These are phyloP conservation scores for Microstroma glucosiphilum DNA, from an alignment of 1,284 basidiomycete species.

Conservation along the genomic window DNA sequence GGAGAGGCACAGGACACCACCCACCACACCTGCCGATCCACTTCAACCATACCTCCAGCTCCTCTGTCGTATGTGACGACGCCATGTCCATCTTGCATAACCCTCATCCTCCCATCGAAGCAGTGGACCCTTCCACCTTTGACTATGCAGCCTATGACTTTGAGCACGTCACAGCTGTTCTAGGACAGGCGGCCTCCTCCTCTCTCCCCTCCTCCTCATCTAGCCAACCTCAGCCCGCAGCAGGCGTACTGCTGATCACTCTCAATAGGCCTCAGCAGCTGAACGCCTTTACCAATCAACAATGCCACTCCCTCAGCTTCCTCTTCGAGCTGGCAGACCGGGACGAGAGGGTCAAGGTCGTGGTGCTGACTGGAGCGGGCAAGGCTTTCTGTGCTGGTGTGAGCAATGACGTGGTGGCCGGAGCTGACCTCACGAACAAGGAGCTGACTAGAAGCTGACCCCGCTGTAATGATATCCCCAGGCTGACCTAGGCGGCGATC, in stretches of 20 bases:
- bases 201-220: too few species aligned
- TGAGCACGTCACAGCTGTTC: constrained; percentile 5
- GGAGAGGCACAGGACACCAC: too few species aligned
- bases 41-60: too few species aligned
- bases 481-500: constrained; percentile 22
- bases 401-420: background rate
- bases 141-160: constrained; percentile 9
- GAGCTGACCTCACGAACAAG: background rate
- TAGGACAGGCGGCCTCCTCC: constrained; percentile 4
- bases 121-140: constrained; percentile 6
- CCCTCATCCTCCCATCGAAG: constrained; percentile 9
- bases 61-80: too few species aligned
- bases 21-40: too few species aligned
- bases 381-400: constrained; percentile 35
- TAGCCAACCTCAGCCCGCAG: too few species aligned
- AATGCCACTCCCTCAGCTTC: constrained; percentile 29
- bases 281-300: constrained; percentile 32
- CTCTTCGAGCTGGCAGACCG: constrained; percentile 38
- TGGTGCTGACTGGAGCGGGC: constrained; percentile 29
- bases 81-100: constrained; percentile 9
- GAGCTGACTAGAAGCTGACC: too few species aligned
- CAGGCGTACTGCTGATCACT: constrained; percentile 11
- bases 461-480: background rate
- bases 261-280: constrained; percentile 10
- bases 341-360: constrained; percentile 29